These are phyloP conservation scores for Beauveria medogensis DNA, from an alignment of 2,329 filamentous ascomycete species.

Conservation along the genomic window DNA sequence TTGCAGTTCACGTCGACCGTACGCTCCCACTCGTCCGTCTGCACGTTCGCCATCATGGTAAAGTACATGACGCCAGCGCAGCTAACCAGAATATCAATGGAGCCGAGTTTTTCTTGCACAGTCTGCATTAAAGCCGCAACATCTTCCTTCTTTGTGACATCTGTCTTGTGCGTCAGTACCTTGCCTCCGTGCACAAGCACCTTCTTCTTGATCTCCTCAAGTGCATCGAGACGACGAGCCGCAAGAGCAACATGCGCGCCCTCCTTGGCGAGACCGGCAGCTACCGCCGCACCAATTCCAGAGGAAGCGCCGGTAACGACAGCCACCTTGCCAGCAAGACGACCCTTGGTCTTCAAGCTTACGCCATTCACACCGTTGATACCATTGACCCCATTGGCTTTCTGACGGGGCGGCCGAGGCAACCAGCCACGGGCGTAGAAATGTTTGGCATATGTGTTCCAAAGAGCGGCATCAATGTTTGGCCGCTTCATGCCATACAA, in stretches of 20 bases:
- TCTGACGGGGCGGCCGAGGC: conserved; percentile 48
- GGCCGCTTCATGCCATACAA: conserved; percentile 51
- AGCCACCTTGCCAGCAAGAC: conserved; percentile 60
- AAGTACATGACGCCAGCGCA: conserved; percentile 85
- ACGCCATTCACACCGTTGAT: conserved; percentile 11
- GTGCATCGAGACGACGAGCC: conserved; percentile 59
- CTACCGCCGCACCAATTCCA: conserved; percentile 70
- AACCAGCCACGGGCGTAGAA: conserved; percentile 78
- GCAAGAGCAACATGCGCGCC: conserved; percentile 66
- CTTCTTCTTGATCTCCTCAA: conserved; percentile 58
- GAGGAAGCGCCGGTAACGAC: conserved; percentile 75
- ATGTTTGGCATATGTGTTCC: conserved; percentile 71
- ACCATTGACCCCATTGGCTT: conserved; percentile 22
- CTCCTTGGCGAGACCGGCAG: conserved; percentile 58
- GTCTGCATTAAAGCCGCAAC: conserved; percentile 58
- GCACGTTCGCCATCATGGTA: conserved; percentile 74
- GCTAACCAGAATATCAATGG: conserved; percentile 69
- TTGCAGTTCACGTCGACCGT: conserved; percentile 86
- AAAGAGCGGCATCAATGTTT: conserved; percentile 59
- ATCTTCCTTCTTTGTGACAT: conserved; percentile 59
- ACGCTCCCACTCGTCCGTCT: conserved; percentile 69
- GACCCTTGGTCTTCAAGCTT: conserved; percentile 33
- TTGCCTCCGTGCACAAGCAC: conserved; percentile 51
- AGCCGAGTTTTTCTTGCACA: conserved; percentile 55
- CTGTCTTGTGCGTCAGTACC: conserved; percentile 60